Conservation (phyloP, 2,329 filamentous ascomycete genomes). For the Beauveria sp. region DNA sequence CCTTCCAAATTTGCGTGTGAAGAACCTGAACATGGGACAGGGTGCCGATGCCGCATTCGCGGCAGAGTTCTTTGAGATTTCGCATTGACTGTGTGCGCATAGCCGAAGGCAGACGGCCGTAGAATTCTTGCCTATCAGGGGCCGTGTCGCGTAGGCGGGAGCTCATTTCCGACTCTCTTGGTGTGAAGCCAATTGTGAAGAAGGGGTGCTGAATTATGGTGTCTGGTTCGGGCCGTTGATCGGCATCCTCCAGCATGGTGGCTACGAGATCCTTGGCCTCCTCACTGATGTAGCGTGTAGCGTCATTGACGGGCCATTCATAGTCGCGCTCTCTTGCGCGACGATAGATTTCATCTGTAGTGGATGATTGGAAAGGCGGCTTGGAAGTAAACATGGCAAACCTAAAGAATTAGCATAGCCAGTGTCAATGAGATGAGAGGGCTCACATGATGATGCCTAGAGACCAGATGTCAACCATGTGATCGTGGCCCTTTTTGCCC, state of each 20-base stretch:
- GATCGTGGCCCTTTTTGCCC: slow-evolving; percentile 88
- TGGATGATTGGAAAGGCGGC: slow-evolving; percentile 90
- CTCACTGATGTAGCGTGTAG: slow-evolving; percentile 62
- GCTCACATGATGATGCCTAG: slow-evolving; percentile 89
- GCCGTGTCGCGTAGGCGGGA: slow-evolving; percentile 48
- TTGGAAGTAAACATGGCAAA: slow-evolving; percentile 96
- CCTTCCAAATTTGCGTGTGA: slow-evolving; percentile 54
- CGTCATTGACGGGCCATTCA: slow-evolving; percentile 66
- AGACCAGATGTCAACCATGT: slow-evolving; percentile 98
- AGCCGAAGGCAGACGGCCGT: slow-evolving; percentile 38
- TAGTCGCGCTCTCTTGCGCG: slow-evolving; percentile 65
- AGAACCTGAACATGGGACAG: slow-evolving; percentile 39
- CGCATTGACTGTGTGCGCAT: slow-evolving; percentile 38
- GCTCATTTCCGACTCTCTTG: slow-evolving; percentile 51
- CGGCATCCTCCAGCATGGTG: slow-evolving; percentile 66
- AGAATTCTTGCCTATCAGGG: slow-evolving; percentile 52
- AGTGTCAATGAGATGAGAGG: background rate
- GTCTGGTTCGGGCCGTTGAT: slow-evolving; percentile 67
- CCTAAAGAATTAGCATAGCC: slow-evolving; percentile 31
- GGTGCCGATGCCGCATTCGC: slow-evolving; percentile 50
- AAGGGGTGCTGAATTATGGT: slow-evolving; percentile 72
- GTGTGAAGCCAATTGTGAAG: slow-evolving; percentile 70
- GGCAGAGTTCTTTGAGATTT: slow-evolving; percentile 51
- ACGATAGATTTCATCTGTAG: slow-evolving; percentile 77
- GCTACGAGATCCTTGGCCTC: slow-evolving; percentile 75